Base-by-base conservation (phyloP, 805 yeast species). In the Zygoascus ofunaensis region DNA sequence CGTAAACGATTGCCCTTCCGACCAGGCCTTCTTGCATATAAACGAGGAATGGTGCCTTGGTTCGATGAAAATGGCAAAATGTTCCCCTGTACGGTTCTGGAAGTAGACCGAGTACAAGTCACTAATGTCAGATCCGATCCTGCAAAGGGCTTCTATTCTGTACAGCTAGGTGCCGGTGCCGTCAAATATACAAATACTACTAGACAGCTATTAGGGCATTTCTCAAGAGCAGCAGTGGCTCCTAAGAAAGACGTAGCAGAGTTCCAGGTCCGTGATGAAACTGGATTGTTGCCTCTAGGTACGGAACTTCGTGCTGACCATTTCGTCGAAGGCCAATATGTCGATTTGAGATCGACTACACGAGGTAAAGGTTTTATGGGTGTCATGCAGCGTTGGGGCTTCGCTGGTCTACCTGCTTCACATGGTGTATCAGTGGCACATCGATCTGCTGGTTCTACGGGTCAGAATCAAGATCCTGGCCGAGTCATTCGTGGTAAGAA, bases 331-430 rank as follows among this genome's bases (percentile, higher is more conserved):
- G 97, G 97, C 24, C 92, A 87, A 63, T 74, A 68, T 48, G 89
- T 92, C 22, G 98, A 92, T 61, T 68, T 87, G 43, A 74, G 78
- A 60, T 82, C 89, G 14, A 72, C 73, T 17, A 72, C 89, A 42
- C 90, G 87, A 62, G 98, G 98, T 66, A 92, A 92, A 65, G 98
- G 98, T 8, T 87, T 87, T 62, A 86, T 89, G 19, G 98, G 98
- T 77, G 97, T 90, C 20, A 92, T 92, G 96, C 90, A 90, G 64
- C 80, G 95, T 66, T 83, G 82, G 71, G 84, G 86, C 10, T 92
- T 90, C 68, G 70, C 69, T 38, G 98, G 98, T 73, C 76, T 84
- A 63, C 76, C 78, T 36, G 97, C 97, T 4, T 73, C 97, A 1
- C 98, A 92, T 64, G 98, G 98, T 82, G 89, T 85, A 21, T 86